These are phyloP conservation scores for Aspergillus luchuensis DNA, from an alignment of 2,329 filamentous ascomycete species.

Conservation along the genomic window DNA sequence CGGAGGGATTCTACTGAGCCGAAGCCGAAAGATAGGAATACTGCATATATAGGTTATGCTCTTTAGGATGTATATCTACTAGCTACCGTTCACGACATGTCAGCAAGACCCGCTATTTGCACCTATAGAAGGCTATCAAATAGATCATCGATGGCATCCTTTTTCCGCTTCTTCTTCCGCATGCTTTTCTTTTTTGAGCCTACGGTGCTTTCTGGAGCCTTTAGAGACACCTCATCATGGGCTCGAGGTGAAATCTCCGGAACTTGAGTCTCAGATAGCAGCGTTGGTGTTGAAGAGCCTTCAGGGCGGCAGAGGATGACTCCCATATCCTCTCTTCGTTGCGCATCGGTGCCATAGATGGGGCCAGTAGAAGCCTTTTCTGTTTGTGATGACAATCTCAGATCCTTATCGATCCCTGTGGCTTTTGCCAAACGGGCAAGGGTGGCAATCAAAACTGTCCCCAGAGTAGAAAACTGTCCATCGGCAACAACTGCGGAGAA, in stretches of 20 bases:
- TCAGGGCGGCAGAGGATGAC: conserved; percentile 27
- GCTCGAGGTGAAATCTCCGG: background rate
- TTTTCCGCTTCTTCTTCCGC: conserved; percentile 58
- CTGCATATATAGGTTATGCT: background rate
- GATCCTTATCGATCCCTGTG: conserved; percentile 37
- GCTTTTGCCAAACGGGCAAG: conserved; percentile 61
- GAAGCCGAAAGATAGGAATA: background rate
- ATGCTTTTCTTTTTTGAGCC: conserved; percentile 20
- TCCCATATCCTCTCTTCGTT: conserved; percentile 27
- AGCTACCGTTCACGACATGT: background rate
- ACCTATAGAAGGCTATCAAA: conserved; percentile 61
- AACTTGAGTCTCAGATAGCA: background rate
- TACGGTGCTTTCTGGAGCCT: conserved; percentile 4
- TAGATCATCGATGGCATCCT: conserved; percentile 71
- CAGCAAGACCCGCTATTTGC: background rate
- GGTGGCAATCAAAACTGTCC: conserved; percentile 66
- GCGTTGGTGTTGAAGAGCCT: background rate
- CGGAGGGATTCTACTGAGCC: background rate
- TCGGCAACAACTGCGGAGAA: conserved; percentile 73
- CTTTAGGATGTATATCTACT: background rate
- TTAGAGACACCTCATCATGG: background rate
- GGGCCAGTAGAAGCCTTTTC: background rate
- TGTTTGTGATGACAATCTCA: conserved; percentile 15
- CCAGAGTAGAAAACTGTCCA: conserved; percentile 71
- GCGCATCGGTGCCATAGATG: background rate